Evolutionary conservation across 2,329 filamentous ascomycete species (phyloP).

Genomic region (Sporothrix curviconia): DNA sequence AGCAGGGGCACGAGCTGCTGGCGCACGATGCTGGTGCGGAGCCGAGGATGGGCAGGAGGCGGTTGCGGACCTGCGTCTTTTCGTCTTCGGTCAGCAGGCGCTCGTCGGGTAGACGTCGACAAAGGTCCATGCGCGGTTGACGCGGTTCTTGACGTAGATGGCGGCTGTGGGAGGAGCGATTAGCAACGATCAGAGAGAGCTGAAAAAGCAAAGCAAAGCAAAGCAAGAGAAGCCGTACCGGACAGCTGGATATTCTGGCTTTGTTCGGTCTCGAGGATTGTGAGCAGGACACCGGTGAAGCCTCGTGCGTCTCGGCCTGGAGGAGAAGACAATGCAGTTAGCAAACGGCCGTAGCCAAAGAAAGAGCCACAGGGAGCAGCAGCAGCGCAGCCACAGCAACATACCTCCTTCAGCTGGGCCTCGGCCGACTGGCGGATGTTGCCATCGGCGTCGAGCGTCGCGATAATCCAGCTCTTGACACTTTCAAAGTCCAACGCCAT

Average conservation of each 20-base stretch:
- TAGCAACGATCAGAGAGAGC: not conserved
- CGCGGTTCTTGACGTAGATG: slow-evolving; percentile 96
- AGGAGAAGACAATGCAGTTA: slow-evolving; percentile 6
- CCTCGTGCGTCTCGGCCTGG: slow-evolving; percentile 82
- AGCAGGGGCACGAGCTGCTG: slow-evolving; percentile 90
- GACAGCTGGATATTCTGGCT: slow-evolving; percentile 79
- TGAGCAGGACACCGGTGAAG: slow-evolving; percentile 83
- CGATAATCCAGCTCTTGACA: slow-evolving; percentile 20
- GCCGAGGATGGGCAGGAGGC: slow-evolving; percentile 82
- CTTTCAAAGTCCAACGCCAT: slow-evolving; percentile 25
- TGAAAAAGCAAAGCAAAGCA: not conserved
- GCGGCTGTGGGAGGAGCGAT: slow-evolving; percentile 56
- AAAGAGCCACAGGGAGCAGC: not conserved
- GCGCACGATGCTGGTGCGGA: slow-evolving; percentile 72
- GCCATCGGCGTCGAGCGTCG: slow-evolving; percentile 19
- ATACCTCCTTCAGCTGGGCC: slow-evolving; percentile 73
- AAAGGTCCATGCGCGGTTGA: slow-evolving; percentile 83
- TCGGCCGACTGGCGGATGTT: slow-evolving; percentile 65
- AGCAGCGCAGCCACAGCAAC: slow-evolving; percentile 26
- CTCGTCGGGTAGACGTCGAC: slow-evolving; percentile 65
- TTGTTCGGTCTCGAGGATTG: slow-evolving; percentile 84
- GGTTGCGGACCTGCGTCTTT: slow-evolving; percentile 78
- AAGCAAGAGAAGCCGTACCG: slow-evolving; percentile 51
- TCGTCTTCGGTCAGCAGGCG: slow-evolving; percentile 80
- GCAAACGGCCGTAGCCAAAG: slow-evolving; percentile 4